Evolutionary conservation across 164 flowering plant genomes (phyloP).

Genomic region (Vitis cinerea): DNA sequence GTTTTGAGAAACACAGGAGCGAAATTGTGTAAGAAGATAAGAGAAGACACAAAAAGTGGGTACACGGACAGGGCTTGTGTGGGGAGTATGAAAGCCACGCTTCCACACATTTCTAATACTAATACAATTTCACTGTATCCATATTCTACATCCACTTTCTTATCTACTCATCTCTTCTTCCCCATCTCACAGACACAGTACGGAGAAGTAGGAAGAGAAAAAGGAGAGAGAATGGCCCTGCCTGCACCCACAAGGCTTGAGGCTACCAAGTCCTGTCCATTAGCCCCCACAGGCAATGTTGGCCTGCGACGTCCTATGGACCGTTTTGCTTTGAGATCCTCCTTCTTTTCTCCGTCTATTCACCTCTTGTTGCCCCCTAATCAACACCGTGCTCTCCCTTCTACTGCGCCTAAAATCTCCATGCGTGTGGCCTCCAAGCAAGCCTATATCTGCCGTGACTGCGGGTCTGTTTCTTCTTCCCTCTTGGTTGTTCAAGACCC

Average conservation of each 20-base stretch:
- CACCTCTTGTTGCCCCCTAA: slow-evolving; percentile 35
- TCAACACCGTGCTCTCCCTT: slow-evolving; percentile 13
- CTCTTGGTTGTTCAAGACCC: background rate
- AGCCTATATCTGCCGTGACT: slow-evolving; percentile 91
- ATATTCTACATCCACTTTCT: slow-evolving; percentile 7
- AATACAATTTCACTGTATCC: background rate
- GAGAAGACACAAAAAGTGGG: background rate
- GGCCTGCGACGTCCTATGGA: slow-evolving; percentile 43
- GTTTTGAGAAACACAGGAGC: background rate
- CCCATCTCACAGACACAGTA: background rate
- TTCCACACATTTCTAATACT: slow-evolving; percentile 17
- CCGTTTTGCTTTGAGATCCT: slow-evolving; percentile 59
- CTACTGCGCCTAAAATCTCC: slow-evolving; percentile 45
- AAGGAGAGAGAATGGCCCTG: slow-evolving; percentile 35
- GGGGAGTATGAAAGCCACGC: slow-evolving; percentile 58
- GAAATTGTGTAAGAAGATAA: background rate
- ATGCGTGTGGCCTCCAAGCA: slow-evolving; percentile 84
- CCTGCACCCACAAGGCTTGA: slow-evolving; percentile 34
- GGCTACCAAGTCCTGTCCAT: slow-evolving; percentile 13
- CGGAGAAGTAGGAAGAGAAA: background rate
- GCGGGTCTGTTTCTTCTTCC: slow-evolving; percentile 52
- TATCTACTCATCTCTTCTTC: slow-evolving; percentile 23
- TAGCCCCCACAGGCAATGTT: slow-evolving; percentile 27
- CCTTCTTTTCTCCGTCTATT: slow-evolving; percentile 55
- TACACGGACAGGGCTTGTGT: slow-evolving; percentile 16